Evolutionary conservation across 345 rosid species (phyloP).

Genomic region (Linum usitatissimum): DNA sequence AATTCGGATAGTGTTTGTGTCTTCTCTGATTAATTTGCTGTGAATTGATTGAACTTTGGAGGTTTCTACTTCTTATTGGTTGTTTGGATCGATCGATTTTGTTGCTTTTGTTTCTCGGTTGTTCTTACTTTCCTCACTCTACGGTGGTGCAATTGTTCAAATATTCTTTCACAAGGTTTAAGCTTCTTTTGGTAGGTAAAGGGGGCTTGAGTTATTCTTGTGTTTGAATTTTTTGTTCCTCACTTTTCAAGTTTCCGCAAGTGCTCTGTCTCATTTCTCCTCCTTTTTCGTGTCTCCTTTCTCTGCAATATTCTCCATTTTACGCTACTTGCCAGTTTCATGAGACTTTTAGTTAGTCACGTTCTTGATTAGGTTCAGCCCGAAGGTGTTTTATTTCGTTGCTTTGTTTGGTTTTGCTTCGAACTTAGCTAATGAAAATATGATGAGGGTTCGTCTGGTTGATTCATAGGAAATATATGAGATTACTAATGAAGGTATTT

Average conservation of each 20-base stretch:
- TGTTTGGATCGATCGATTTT: not conserved
- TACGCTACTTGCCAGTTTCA: not conserved
- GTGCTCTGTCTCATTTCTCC: not conserved
- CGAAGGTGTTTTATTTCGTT: too few relatives aligned
- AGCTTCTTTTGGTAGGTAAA: slow-evolving; percentile 6
- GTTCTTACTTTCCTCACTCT: not conserved
- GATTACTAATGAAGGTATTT: not conserved
- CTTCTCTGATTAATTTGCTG: not conserved
- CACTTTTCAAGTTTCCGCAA: not conserved
- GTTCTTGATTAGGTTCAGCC: not conserved
- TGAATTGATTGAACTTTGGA: not conserved
- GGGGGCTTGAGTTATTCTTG: not conserved
- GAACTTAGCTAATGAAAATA: not conserved
- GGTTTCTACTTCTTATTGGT: not conserved
- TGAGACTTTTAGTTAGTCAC: not conserved
- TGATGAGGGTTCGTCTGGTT: not conserved
- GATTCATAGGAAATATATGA: not conserved
- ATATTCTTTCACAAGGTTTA: not conserved
- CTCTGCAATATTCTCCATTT: not conserved
- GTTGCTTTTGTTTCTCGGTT: not conserved
- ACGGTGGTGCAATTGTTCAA: not conserved
- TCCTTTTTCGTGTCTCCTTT: not conserved
- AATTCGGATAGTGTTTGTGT: too few relatives aligned
- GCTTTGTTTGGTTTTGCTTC: not conserved
- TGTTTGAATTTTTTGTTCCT: slow-evolving; percentile 6